Evolutionary conservation across 768 basidiomycete species (phyloP).

Genomic region (Hirschioporus abietinus): DNA sequence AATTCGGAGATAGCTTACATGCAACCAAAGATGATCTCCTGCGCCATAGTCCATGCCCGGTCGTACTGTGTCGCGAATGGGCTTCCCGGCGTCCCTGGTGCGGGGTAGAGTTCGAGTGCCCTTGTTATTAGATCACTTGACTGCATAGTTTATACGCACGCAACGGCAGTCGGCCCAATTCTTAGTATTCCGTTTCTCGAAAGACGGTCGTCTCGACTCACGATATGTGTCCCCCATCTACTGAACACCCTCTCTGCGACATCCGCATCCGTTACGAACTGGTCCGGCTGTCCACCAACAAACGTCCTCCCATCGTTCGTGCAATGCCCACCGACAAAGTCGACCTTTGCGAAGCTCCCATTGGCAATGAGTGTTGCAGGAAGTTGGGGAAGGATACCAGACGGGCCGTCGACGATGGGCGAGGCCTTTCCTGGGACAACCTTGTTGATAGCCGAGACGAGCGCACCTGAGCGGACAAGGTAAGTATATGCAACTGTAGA

Average conservation of each 20-base stretch:
- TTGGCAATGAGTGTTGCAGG: constrained; percentile 29
- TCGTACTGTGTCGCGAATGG: constrained; percentile 36
- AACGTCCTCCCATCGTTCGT: constrained; percentile 40
- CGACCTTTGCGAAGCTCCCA: constrained; percentile 28
- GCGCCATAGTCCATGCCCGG: constrained; percentile 35
- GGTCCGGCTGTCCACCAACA: constrained; percentile 29
- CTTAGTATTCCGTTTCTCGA: no score
- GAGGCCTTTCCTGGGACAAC: constrained; percentile 25
- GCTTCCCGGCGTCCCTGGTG: constrained; percentile 28
- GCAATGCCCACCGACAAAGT: constrained; percentile 37
- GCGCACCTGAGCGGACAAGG: constrained; percentile 22
- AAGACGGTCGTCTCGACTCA: constrained; percentile 18
- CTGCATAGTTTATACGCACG: constrained; percentile 16
- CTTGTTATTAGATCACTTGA: constrained; percentile 31
- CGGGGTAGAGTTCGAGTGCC: constrained; percentile 33
- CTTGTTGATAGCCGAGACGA: constrained; percentile 35
- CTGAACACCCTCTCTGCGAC: constrained; percentile 14
- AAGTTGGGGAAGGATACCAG: constrained; percentile 18
- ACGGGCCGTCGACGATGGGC: background rate
- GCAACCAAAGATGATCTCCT: constrained; percentile 39
- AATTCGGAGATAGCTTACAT: constrained; percentile 25
- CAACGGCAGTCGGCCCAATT: no score
- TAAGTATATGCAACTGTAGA: background rate
- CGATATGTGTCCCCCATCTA: constrained; percentile 20
- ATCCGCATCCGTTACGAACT: constrained; percentile 37